Evolutionary conservation across 805 yeast genomes (phyloP), one percentile per base, ranked within the genome.

Genomic region (Clavispora phyllophila): DNA sequence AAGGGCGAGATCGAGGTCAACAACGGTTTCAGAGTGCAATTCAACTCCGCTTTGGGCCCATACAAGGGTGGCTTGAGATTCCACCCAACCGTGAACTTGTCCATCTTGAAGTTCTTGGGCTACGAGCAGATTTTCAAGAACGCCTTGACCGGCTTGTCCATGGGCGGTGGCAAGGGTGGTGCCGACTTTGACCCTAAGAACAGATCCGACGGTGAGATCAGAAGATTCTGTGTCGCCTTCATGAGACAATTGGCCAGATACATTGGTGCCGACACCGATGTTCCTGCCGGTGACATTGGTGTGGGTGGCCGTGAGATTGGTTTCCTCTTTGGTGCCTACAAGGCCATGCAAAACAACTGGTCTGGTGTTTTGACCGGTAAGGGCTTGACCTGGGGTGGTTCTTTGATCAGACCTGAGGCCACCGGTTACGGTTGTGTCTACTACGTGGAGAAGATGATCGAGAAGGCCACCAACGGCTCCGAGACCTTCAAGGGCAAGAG

Each of bases 111-210:
- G 76, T 91, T 91, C 73, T 78, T 91, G 63, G 99, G 98, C 61
- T 91, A 87, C 70, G 99, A 91, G 77, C 99, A 91, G 75, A 89
- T 89, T 69, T 93, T 91, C 81, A 91, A 91, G 81, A 91, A 91
- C 65, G 98, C 99, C 40, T 78, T 91, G 62, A 91, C 99, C 58
- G 98, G 98, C 61, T 79, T 90, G 59, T 79, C 83, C 80, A 90
- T 91, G 85, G 99, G 99, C 68, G 99, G 99, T 76, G 99, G 96
- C 73, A 91, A 91, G 70, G 99, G 99, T 80, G 99, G 99, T 69
- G 78, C 96, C 48, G 96, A 91, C 73, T 93, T 91, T 73, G 89
- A 90, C 75, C 96, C 97, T 61, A 91, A 91, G 81, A 96, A 91
- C 64, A 85, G 83, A 72, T 78, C 95, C 47, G 93, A 90, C 70